Evolutionary conservation across 768 basidiomycete genomes (phyloP).

Genomic region (Kwoniella europaea): DNA sequence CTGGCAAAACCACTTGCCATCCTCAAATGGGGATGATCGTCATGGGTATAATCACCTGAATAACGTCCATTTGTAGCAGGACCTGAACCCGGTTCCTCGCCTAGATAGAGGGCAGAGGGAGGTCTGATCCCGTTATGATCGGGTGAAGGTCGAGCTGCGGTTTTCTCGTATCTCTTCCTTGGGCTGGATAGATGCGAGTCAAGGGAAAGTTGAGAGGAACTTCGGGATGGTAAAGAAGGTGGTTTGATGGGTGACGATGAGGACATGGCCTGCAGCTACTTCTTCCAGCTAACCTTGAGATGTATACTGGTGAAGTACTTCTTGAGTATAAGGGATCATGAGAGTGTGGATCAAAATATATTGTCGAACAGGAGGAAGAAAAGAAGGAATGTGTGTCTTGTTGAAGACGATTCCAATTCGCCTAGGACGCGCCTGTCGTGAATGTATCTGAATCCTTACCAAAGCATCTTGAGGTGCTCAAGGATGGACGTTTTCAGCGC

Average conservation of each 20-base stretch:
- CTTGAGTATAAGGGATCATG: background rate
- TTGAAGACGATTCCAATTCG: background rate
- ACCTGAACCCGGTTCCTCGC: background rate
- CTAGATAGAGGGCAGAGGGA: constrained; percentile 7
- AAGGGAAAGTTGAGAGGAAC: constrained; percentile 18
- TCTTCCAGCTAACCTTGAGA: background rate
- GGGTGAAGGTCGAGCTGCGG: constrained; percentile 13
- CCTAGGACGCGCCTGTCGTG: constrained; percentile 1
- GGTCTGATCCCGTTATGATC: background rate
- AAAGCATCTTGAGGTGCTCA: background rate
- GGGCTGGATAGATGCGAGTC: constrained; percentile 24
- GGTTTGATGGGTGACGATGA: constrained; percentile 13
- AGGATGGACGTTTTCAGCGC: background rate
- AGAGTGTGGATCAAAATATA: background rate
- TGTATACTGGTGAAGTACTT: no score
- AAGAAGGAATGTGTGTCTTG: background rate
- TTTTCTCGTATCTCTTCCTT: constrained; percentile 10
- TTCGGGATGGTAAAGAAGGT: constrained; percentile 13
- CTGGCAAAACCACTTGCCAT: constrained; percentile 31
- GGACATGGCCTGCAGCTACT: constrained; percentile 9
- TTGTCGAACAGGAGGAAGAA: background rate
- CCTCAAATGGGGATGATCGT: constrained; percentile 3
- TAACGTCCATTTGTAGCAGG: background rate
- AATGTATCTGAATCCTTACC: background rate
- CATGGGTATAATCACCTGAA: background rate